Evolutionary conservation across 805 yeast species (phyloP).

Genomic region (Schwanniomyces occidentalis): DNA sequence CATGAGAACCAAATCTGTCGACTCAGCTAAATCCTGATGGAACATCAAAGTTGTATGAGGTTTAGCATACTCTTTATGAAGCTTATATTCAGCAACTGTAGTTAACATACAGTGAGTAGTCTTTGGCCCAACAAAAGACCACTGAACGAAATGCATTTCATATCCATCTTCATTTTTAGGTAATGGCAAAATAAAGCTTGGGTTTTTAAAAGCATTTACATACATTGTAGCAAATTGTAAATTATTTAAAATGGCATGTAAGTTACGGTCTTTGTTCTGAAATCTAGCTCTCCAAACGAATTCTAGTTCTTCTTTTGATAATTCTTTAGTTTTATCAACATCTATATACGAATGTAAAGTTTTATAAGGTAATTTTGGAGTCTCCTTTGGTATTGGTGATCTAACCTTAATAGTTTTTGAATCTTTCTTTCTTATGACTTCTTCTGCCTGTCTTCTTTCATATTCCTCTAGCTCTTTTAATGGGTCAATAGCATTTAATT

Average conservation of each 20-base stretch:
- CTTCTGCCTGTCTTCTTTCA: slow-evolving; percentile 40
- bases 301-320: slow-evolving; percentile 67
- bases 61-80: slow-evolving; percentile 87
- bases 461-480: slow-evolving; percentile 62
- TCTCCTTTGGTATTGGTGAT: slow-evolving; percentile 33
- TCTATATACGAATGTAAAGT: slow-evolving; percentile 72
- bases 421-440: slow-evolving; percentile 20
- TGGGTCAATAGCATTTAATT: slow-evolving; percentile 67
- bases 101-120: slow-evolving; percentile 91
- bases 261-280: slow-evolving; percentile 52
- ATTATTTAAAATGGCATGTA: slow-evolving; percentile 64
- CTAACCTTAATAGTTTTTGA: slow-evolving; percentile 32
- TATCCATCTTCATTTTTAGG: slow-evolving; percentile 58
- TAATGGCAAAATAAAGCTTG: slow-evolving; percentile 86
- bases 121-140: slow-evolving; percentile 83
- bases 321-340: slow-evolving; percentile 57
- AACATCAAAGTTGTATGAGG: slow-evolving; percentile 92
- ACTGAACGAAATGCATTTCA: slow-evolving; percentile 91
- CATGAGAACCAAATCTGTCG: slow-evolving; percentile 73
- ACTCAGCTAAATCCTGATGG: slow-evolving; percentile 70
- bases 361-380: slow-evolving; percentile 58
- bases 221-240: slow-evolving; percentile 64
- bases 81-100: slow-evolving; percentile 85
- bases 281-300: slow-evolving; percentile 89
- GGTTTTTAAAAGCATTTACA: slow-evolving; percentile 67